A percentile compares a stretch with the other conserved stretches of the same genome.
Evolutionary conservation across 805 yeast genomes (phyloP).

Genomic region (Wickerhamomyces hampshirensis): DNA sequence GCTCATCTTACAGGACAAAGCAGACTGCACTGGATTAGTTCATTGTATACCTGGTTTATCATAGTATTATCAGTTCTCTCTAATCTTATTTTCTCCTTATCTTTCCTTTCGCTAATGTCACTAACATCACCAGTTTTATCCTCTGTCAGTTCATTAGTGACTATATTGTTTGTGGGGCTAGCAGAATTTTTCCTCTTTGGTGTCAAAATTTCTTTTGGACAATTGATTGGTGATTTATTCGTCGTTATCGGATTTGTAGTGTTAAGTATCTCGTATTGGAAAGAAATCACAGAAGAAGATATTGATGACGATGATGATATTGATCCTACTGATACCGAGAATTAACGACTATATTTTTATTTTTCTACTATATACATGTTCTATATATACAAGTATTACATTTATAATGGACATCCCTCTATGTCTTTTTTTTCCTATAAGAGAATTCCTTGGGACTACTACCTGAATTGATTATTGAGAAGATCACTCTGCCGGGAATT

Average conservation of each 20-base stretch:
- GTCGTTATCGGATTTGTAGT: conserved; percentile 67
- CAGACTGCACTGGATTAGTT: conserved; percentile 47
- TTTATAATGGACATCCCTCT: background rate
- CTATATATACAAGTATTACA: too few relatives aligned
- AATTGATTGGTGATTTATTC: conserved; percentile 62
- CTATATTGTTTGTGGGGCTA: conserved; percentile 75
- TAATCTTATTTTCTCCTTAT: conserved; percentile 64
- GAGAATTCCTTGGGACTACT: too few relatives aligned
- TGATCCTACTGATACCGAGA: conserved; percentile 16
- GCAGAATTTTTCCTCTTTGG: conserved; percentile 70
- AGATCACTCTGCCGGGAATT: too few relatives aligned
- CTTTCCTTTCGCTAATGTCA: conserved; percentile 74
- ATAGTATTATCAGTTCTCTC: conserved; percentile 51
- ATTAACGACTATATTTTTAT: background rate
- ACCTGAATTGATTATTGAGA: too few relatives aligned
- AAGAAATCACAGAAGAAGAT: conserved; percentile 46
- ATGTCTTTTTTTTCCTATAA: background rate
- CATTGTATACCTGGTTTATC: conserved; percentile 35
- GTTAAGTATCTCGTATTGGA: conserved; percentile 62
- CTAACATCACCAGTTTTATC: conserved; percentile 83
- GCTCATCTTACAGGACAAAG: conserved; percentile 54
- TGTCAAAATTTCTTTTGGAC: conserved; percentile 46
- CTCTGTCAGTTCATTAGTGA: conserved; percentile 60
- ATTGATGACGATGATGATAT: conserved; percentile 30
- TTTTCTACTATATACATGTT: too few relatives aligned